Evolutionary conservation across 2,329 filamentous ascomycete genomes (phyloP).

Genomic region (Purpureocillium takamizusanense): DNA sequence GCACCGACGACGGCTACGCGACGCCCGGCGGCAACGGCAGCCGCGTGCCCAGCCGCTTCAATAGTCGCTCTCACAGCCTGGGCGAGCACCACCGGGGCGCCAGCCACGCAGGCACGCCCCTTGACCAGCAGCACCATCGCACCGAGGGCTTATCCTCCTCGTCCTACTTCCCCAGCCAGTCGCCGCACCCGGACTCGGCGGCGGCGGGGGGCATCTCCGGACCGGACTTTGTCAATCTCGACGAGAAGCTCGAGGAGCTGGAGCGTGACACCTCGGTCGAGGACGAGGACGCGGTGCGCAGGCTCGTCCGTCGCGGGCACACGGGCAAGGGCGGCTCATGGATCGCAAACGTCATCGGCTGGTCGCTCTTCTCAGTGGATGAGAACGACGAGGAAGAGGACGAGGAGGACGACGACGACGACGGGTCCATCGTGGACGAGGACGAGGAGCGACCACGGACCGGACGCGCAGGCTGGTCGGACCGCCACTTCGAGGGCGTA

Average conservation of each 20-base stretch:
- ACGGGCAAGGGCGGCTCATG: constrained; percentile 45
- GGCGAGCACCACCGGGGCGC: constrained; percentile 14
- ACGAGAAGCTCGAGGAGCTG: constrained; percentile 49
- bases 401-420: constrained; percentile 28
- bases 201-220: constrained; percentile 32
- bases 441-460: constrained; percentile 13
- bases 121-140: constrained; percentile 18
- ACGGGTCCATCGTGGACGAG: constrained; percentile 15
- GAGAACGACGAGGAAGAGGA: constrained; percentile 46
- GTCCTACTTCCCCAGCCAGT: constrained; percentile 23
- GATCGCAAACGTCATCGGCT: constrained; percentile 50
- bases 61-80: constrained; percentile 31
- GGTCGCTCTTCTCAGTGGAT: constrained; percentile 53
- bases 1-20: constrained; percentile 25
- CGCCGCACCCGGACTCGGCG: background rate
- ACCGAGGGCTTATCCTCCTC: constrained; percentile 30
- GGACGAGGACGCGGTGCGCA: constrained; percentile 50
- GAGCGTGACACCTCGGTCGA: constrained; percentile 40
- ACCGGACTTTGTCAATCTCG: constrained; percentile 55
- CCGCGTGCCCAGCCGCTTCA: constrained; percentile 38
- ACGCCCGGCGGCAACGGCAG: constrained; percentile 33
- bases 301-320: constrained; percentile 44
- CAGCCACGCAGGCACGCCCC: constrained; percentile 34
- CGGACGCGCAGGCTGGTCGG: constrained; percentile 22
- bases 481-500: constrained; percentile 30